These are phyloP conservation scores for Coemansia sp. DNA, from an alignment of 192 early-diverging fungal species.

Conservation along the genomic window DNA sequence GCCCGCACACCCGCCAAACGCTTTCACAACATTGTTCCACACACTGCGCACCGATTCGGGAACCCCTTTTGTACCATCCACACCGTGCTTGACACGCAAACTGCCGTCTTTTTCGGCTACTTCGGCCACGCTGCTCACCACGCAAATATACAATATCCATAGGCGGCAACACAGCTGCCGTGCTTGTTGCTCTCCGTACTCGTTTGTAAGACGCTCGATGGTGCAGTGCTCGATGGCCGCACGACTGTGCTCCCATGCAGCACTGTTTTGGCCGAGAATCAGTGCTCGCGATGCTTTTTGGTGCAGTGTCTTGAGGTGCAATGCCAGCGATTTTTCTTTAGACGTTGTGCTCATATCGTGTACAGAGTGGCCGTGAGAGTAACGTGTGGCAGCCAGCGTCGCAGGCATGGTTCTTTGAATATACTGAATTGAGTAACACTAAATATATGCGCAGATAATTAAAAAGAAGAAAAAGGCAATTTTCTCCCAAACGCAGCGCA, in stretches of 20 bases:
- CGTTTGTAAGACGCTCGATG: conserved; percentile 31
- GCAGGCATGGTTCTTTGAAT: conserved; percentile 6
- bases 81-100: conserved; percentile 17
- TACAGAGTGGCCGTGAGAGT: background rate
- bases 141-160: conserved; percentile 55
- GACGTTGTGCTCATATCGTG: background rate
- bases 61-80: conserved; percentile 8
- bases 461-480: background rate
- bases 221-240: conserved; percentile 42
- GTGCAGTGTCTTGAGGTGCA: conserved; percentile 37
- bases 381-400: conserved; percentile 3
- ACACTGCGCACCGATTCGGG: conserved; percentile 36
- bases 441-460: no score
- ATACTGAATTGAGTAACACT: background rate
- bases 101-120: conserved; percentile 35
- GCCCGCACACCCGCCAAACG: conserved; percentile 45
- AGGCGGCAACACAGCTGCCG: conserved; percentile 51
- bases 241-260: conserved; percentile 37
- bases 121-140: conserved; percentile 48
- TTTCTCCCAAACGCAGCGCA: background rate
- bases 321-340: conserved; percentile 4
- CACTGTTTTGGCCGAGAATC: conserved; percentile 37
- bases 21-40: conserved; percentile 36
- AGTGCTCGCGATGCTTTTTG: conserved; percentile 53
- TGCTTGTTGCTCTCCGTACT: conserved; percentile 44